Evolutionary conservation across 257 asterid genomes (phyloP), one percentile per base, ranked within the genome.

Genomic region (Eustoma russellianum): DNA sequence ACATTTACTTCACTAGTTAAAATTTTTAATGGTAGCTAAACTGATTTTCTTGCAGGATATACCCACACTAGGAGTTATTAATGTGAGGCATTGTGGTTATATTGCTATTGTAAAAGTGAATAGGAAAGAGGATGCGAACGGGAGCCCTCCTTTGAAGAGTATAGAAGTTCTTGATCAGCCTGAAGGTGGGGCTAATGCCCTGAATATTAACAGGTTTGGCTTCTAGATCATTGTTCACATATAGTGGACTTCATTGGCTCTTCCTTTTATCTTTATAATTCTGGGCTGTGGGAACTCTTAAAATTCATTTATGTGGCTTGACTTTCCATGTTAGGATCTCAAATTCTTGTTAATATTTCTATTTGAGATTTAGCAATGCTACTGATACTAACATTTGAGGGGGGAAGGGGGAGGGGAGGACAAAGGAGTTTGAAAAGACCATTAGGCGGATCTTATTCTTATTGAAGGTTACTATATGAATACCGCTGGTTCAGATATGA

Each of bases 141-240:
- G 41, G 64, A 62, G 64, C 52, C 68, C 70, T 66, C 77, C 73
- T 33, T 53, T 70, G 50, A 77, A 79, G 78, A 78, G 79, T 79
- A 70, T 74, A 65, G 85, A 73, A 49, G 73, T 78, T 77, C 81
- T 78, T 73, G 95, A 86, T 73, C 98, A 86, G 85, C 79, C 86
- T 57, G 95, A 90, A 63, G 98, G 98, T 41, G 98, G 98, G 68
- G 98, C 94, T 62, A 90, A 83, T 71, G 93, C 98, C 71, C 98
- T 90, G 65, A 90, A 90, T 59, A 82, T 90, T 59, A 80, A 83
- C 83, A 90, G 98, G 98, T 89, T 64, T 51, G 13, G 46, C 34
- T 16, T 43, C 28, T 35, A 13, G 9, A 38, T 38, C 43, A 38
- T 38, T 38, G 5, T 38, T 38, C 19, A 30, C 16, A 1, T 9